Base-by-base conservation (phyloP, 768 basidiomycete species). In the Boletus edulis region DNA sequence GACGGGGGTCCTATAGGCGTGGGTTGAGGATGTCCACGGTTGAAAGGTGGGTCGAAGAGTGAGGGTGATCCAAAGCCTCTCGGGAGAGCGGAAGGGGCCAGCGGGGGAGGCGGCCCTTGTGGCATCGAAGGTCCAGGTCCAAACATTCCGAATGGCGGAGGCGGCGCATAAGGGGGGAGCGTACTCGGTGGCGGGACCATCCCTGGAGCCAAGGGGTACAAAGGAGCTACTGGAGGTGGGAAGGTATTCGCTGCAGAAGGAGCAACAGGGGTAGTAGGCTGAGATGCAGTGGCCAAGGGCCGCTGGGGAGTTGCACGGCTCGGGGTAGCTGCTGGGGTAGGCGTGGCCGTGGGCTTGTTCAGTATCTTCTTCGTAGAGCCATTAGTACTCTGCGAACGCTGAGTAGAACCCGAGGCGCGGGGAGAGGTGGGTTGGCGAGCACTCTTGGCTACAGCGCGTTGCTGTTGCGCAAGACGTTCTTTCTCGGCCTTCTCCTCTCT, bases 331-430 rank as follows among this genome's bases (percentile, higher is more conserved):
- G 37, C 64, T 52, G 57, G 52, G 2, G 70, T 55, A 55, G 76
- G 68, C 17, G 67, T 51, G 18, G 68, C 49, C 15, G 67, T 50
- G 15, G 73, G 66, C 69, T 86, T 87, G 65, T 73, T 80, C 63
- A 78, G 73, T 52, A 78, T 81, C 76, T 87, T 89, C 80, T 88
- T 89, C 44, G 78, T 66, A 15, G 71, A 67, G 20, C 78, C 75
- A 57, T 78, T 81, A 38, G 72, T 75, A 37, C 76, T 76, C 10
- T 76, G 76, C 31, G 77, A 75, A 35, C 76, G 79, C 56, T 74
- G 78, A 43, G 76, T 70, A 20, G 81, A 78, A 24, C 76, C 74
- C n/a, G 80, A 76, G 11, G 78, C 69, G 37, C 76, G 82, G 60
- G 76, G 81, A 55, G 81, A 80, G 9, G 80, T 73, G 35, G 81